Base-by-base conservation (phyloP, 768 basidiomycete species). In the Scleroderma bovista region DNA sequence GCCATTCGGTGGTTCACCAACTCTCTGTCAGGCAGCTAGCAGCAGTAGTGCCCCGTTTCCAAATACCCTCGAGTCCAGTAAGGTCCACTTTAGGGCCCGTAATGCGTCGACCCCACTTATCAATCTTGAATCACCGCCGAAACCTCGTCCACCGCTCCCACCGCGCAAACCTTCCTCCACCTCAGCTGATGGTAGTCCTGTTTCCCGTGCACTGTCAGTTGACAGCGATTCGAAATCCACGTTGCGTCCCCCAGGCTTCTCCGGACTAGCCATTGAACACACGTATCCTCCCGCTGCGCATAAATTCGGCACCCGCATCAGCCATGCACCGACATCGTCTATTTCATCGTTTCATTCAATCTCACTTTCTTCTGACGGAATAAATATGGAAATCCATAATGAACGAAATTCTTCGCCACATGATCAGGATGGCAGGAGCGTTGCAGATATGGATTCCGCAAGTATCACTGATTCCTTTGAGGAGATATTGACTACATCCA, bases 291-390 rank as follows among this genome's bases (percentile, higher is more conserved):
- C 67, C 64, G 51, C 69, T 68, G 55, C 63, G 29, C 65, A 63
- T 54, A 62, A 64, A 17, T 73, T 68, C 46, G 64, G 71, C 15
- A 58, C 60, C 51, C 64, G 61, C 37, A 52, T 66, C 16, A 71
- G 74, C 37, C 86, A 89, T 61, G 76, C 71, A 5, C 76, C 79
- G 5, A 77, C 76, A 3, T 86, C 86, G 1, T 90, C 88, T 43
- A 77, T 88, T 34, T 89, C 88, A 3, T 90, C 88, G 24, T 88
- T 91, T 53, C 86, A 88, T 57, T 88, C 88, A 2, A 84, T 90
- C 22, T 90, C 88, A 2, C 75, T 90, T 16, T 89, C 87, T 1
- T 85, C 84, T 7, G 83, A 84, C 53, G 63, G 71, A 68, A 69
- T 64, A 34, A 65, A 57, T 3, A 50, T 59, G 31, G 66, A 67